Evolutionary conservation across 1,139 yeast species (phyloP), one percentile per base, ranked within the genome.

Genomic region (Geotrichum phurueaensis): DNA sequence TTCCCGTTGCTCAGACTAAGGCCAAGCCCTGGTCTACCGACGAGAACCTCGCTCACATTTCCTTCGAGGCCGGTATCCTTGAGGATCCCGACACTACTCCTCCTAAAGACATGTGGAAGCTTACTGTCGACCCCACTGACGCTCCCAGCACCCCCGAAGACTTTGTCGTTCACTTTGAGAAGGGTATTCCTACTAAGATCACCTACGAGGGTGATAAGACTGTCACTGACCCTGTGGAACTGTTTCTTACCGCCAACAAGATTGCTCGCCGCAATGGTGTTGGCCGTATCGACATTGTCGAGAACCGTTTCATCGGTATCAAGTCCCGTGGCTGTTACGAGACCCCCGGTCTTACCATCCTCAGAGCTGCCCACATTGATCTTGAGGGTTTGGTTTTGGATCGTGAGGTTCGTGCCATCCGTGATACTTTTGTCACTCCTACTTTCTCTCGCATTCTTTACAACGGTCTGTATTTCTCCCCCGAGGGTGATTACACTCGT

Each of bases 1-100:
- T 94, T 69, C 96, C 96, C 66, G 99, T 94, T 64, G 82, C 96
- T 61, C 99, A 94, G 81, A 94, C 99, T 68, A 90, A 91, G 78
- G 91, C 98, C 66, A 94, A 94, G 82, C 99, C 99, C 68, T 94
- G 99, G 99, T 92, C 98, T 29, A 95, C 98, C 65, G 99, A 94
- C 75, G 99, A 94, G 81, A 94, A 94, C 83, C 81, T 92, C 84
- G 99, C 99, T 53, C 99, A 94, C 78, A 94, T 94, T 74, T 92
- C 98, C 51, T 94, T 89, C 75, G 99, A 94, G 81, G 99, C 99
- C 67, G 99, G 99, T 78, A 94, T 94, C 69, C 84, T 94, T 73
- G 99, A 94, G 79, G 96, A 94, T 79, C 99, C 99, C 72, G 90
- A 94, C 76, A 85, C 94, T 70, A 94, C 99, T 59, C 99, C 99